phyloP scores from a whole-genome alignment of 1,284 basidiomycete genomes.

The Takashimella koratensis region DNA sequence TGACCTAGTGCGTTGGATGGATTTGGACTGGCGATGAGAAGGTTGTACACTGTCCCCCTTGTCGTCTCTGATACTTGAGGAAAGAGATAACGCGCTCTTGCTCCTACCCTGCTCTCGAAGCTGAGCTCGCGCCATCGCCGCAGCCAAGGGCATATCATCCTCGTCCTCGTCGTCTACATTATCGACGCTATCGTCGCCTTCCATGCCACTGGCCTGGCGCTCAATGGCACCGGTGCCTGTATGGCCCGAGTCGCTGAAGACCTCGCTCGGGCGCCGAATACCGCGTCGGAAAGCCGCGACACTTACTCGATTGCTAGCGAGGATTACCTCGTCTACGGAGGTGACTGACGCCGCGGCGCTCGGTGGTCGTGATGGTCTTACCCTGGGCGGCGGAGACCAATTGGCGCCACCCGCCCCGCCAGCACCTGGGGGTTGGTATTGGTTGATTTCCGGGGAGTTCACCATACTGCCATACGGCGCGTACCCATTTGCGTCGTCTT shows the following conservation, averaged over 20 bases:
- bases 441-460: neutral
- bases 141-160: slow-evolving; percentile 38
- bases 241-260: slow-evolving; percentile 3
- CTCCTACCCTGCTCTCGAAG: neutral
- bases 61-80: neutral
- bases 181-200: slow-evolving; percentile 5
- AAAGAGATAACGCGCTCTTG: neutral
- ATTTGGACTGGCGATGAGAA: neutral
- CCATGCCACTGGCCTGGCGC: slow-evolving; percentile 18
- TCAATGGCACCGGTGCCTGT: neutral
- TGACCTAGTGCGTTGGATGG: no score
- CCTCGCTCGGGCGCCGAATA: slow-evolving; percentile 34
- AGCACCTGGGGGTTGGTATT: no score
- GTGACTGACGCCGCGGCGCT: slow-evolving; percentile 29
- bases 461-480: neutral
- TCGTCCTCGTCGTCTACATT: slow-evolving; percentile 29
- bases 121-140: neutral
- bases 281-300: slow-evolving; percentile 40
- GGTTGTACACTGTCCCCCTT: neutral
- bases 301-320: slow-evolving; percentile 25
- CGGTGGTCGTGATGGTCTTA: slow-evolving; percentile 21
- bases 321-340: slow-evolving; percentile 21
- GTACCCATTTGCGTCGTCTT: neutral
- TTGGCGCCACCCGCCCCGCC: neutral
- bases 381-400: neutral